Conservation (phyloP, 2,329 filamentous ascomycete species). For the Aureobasidium vineae region DNA sequence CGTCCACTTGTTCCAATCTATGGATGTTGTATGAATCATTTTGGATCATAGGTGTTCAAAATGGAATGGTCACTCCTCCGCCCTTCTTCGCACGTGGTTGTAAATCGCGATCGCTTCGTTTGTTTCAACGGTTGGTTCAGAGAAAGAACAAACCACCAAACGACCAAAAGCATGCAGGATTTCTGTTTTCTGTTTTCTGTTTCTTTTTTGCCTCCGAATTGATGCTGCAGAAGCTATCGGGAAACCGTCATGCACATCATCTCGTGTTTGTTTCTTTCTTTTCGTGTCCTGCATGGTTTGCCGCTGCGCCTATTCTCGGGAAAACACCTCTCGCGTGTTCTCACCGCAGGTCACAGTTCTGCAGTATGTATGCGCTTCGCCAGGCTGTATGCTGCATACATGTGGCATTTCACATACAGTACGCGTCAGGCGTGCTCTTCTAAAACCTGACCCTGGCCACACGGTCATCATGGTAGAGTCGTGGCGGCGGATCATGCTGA, state of each 20-base stretch:
- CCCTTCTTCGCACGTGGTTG: neutral
- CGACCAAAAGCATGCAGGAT: neutral
- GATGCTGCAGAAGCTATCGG: neutral
- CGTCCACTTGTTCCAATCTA: neutral
- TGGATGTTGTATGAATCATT: neutral
- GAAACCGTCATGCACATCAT: slow-evolving; percentile 3
- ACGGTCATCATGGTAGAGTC: too few species aligned
- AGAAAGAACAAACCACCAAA: neutral
- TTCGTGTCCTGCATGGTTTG: neutral
- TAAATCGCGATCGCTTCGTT: neutral
- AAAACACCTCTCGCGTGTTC: neutral
- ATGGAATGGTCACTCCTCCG: neutral
- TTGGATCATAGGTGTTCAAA: neutral
- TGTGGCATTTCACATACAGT: neutral
- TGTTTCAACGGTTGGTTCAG: neutral
- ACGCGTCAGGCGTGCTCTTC: neutral
- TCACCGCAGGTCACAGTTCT: neutral
- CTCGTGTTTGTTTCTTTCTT: neutral
- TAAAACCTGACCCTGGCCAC: too few species aligned
- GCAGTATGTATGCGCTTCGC: slow-evolving; percentile 1
- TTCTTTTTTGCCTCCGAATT: neutral
- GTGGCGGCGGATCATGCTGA: neutral
- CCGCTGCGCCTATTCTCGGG: neutral
- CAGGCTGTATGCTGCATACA: slow-evolving; percentile 4
- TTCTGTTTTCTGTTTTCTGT: neutral